A percentile compares a stretch with the other conserved stretches of the same genome.
Evolutionary conservation across 2,329 filamentous ascomycete genomes (phyloP).

Genomic region (Colletotrichum orchidophilum): DNA sequence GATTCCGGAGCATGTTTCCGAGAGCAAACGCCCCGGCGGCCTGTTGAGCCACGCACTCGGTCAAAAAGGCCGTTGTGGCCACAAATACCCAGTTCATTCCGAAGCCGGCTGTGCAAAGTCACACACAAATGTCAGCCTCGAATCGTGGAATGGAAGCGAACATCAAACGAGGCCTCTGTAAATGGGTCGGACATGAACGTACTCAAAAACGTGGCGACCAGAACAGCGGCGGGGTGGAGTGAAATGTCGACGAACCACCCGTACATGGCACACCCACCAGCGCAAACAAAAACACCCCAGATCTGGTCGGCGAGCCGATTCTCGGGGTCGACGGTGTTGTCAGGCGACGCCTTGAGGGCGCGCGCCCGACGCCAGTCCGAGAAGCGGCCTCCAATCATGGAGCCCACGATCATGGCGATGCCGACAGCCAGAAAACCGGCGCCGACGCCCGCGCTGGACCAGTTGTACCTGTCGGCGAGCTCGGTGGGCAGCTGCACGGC

Average conservation of each 20-base stretch:
- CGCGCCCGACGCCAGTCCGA: conserved; percentile 47
- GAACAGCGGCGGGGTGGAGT: conserved; percentile 41
- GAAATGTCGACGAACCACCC: conserved; percentile 48
- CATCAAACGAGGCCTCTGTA: accelerated
- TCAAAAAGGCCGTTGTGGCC: conserved; percentile 51
- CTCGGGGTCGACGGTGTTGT: conserved; percentile 44
- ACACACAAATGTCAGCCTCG: conserved; percentile 11
- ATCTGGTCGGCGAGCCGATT: conserved; percentile 50
- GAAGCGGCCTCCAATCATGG: conserved; percentile 47
- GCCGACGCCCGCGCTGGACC: conserved; percentile 44
- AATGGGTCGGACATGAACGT: conserved; percentile 7
- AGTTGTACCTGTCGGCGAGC: conserved; percentile 45
- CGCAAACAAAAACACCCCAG: conserved; percentile 48
- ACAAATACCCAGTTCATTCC: conserved; percentile 54
- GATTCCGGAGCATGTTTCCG: conserved; percentile 50
- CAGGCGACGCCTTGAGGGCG: conserved; percentile 26
- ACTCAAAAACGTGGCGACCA: conserved; percentile 44
- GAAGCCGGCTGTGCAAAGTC: conserved; percentile 40
- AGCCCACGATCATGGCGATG: conserved; percentile 42
- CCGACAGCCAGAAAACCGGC: conserved; percentile 45
- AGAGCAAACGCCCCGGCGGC: conserved; percentile 52
- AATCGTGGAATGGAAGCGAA: background rate
- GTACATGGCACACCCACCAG: conserved; percentile 49
- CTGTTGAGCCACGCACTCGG: conserved; percentile 49
- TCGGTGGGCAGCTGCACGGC: conserved; percentile 42